Evolutionary conservation across 2,329 filamentous ascomycete species (phyloP).

Genomic region (Elsinoe perseae): DNA sequence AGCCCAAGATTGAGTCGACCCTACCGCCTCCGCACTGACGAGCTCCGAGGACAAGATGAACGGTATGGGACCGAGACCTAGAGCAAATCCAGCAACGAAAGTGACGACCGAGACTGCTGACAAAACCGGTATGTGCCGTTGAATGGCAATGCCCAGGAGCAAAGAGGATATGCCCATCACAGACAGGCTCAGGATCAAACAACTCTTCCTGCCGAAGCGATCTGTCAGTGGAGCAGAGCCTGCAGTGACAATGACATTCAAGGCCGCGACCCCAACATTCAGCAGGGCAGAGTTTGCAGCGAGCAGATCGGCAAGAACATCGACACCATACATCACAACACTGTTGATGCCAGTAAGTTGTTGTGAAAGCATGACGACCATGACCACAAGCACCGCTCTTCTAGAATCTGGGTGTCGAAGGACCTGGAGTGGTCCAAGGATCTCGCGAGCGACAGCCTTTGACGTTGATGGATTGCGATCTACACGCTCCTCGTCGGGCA

Average conservation of each 20-base stretch:
- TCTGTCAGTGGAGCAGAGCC: slow-evolving; percentile 79
- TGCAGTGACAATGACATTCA: slow-evolving; percentile 79
- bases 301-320: slow-evolving; percentile 71
- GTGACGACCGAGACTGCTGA: slow-evolving; percentile 73
- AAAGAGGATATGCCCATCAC: slow-evolving; percentile 78
- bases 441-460: slow-evolving; percentile 24
- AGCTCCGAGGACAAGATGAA: slow-evolving; percentile 91
- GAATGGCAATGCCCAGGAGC: slow-evolving; percentile 71
- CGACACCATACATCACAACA: slow-evolving; percentile 97
- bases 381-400: slow-evolving; percentile 76
- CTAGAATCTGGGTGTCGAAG: slow-evolving; percentile 62
- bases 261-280: slow-evolving; percentile 76
- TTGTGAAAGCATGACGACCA: slow-evolving; percentile 88
- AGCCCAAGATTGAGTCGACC: slow-evolving; percentile 82
- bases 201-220: slow-evolving; percentile 76
- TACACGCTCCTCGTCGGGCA: slow-evolving; percentile 18
- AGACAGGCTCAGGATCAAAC: slow-evolving; percentile 70
- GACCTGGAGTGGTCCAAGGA: slow-evolving; percentile 46
- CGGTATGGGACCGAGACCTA: slow-evolving; percentile 86
- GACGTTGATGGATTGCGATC: slow-evolving; percentile 22
- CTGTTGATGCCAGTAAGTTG: slow-evolving; percentile 91
- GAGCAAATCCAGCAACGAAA: slow-evolving; percentile 84
- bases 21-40: slow-evolving; percentile 82
- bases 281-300: slow-evolving; percentile 73
- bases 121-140: slow-evolving; percentile 61